A percentile compares a stretch with the other conserved stretches of the same genome.
phyloP scores from a whole-genome alignment of 2,329 filamentous ascomycete genomes.

The Xylaria sp. region DNA sequence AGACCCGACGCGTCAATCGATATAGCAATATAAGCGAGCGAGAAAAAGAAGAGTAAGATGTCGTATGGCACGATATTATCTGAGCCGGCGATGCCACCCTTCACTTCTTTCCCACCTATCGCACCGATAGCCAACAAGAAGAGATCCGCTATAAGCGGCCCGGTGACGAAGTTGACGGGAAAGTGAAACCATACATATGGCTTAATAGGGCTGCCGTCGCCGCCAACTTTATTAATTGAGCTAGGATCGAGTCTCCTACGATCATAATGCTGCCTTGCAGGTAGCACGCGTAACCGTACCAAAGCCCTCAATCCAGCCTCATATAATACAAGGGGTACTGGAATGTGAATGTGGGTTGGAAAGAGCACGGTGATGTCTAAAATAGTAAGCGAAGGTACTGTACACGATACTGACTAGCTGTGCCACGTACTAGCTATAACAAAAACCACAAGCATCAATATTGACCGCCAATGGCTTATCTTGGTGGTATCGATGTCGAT shows the following conservation, averaged over 20 bases:
- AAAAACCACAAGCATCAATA: constrained; percentile 75
- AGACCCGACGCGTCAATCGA: constrained; percentile 80
- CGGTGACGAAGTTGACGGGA: constrained; percentile 76
- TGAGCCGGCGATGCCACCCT: constrained; percentile 73
- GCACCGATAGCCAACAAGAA: constrained; percentile 76
- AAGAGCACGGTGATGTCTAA: constrained; percentile 75
- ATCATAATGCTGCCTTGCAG: constrained; percentile 50
- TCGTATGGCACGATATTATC: constrained; percentile 75
- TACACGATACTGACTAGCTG: not conserved
- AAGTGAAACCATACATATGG: constrained; percentile 63
- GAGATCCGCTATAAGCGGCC: constrained; percentile 75
- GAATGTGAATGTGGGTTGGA: constrained; percentile 72
- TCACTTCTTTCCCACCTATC: constrained; percentile 73
- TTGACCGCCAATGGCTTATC: constrained; percentile 74
- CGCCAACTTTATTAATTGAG: not conserved
- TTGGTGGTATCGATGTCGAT: constrained; percentile 58
- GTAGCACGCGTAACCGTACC: constrained; percentile 61
- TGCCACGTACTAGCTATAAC: constrained; percentile 72
- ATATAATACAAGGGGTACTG: constrained; percentile 62
- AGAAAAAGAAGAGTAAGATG: constrained; percentile 80
- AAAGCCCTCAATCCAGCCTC: constrained; percentile 57
- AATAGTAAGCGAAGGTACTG: constrained; percentile 26
- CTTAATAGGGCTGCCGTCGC: constrained; percentile 45
- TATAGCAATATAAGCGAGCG: constrained; percentile 79
- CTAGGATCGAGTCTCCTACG: constrained; percentile 32